Conservation (phyloP, 1,139 yeast species). For the Magnusiomyces sp. region DNA sequence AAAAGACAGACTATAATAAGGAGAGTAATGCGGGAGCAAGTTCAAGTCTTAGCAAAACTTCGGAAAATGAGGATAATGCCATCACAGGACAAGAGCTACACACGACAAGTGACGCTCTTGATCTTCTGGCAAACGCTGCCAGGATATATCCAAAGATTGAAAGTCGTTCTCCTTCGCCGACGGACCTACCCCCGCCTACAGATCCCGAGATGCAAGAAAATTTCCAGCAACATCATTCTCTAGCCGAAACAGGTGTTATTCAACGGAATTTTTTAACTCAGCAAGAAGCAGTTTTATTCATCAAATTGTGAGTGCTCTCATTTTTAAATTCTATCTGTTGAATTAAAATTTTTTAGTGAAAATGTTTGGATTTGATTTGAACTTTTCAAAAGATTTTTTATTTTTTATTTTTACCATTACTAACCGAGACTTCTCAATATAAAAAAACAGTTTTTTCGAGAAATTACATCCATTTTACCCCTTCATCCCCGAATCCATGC, state of each 20-base stretch:
- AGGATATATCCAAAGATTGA: constrained; percentile 30
- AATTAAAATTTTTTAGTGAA: too few species aligned
- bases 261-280: constrained; percentile 60
- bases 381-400: too few species aligned
- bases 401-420: too few species aligned
- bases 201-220: constrained; percentile 5
- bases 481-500: constrained; percentile 67
- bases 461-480: constrained; percentile 90
- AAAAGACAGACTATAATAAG: too few species aligned
- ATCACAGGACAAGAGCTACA: constrained; percentile 31
- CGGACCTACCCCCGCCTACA: constrained; percentile 4
- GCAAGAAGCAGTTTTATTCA: constrained; percentile 54
- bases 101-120: constrained; percentile 55
- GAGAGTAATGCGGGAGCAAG: too few species aligned
- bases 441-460: constrained; percentile 63
- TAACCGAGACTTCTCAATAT: too few species aligned
- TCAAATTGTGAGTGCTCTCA: too few species aligned
- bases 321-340: too few species aligned
- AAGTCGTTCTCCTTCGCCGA: background rate
- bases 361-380: too few species aligned
- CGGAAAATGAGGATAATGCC: too few species aligned
- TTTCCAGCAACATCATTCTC: constrained; percentile 24
- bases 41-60: too few species aligned
- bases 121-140: constrained; percentile 42
- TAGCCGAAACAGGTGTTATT: constrained; percentile 56